Evolutionary conservation across 148 eudicot genomes (phyloP).

Genomic region (Rhododendron ferrugineum): DNA sequence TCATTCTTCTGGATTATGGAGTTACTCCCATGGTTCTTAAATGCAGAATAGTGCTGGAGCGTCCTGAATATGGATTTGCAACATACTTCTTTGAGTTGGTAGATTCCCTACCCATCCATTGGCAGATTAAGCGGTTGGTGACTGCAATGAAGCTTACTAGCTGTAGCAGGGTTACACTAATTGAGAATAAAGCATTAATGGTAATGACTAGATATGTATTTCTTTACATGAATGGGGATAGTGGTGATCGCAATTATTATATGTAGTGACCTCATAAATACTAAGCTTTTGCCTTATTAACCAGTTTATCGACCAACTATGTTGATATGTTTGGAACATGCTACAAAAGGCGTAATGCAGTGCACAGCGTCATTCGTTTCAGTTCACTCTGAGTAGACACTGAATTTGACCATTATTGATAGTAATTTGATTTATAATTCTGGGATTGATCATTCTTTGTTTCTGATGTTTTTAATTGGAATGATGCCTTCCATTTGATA

Average conservation of each 20-base stretch:
- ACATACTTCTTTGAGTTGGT: slow-evolving; percentile 72
- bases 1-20: not conserved
- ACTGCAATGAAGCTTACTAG: slow-evolving; percentile 84
- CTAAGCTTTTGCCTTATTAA: not conserved
- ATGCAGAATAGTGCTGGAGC: slow-evolving; percentile 95
- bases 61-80: slow-evolving; percentile 98
- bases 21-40: not conserved
- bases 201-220: slow-evolving; percentile 29
- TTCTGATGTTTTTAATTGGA: not conserved
- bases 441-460: not conserved
- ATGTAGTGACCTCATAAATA: not conserved
- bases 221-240: slow-evolving; percentile 1
- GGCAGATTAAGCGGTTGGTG: slow-evolving; percentile 94
- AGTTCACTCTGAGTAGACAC: not conserved
- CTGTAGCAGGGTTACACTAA: slow-evolving; percentile 65
- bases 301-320: not conserved
- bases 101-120: slow-evolving; percentile 48
- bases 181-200: slow-evolving; percentile 76
- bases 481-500: not conserved
- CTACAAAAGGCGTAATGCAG: not conserved
- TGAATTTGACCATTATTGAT: not conserved
- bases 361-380: not conserved
- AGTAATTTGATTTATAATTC: not conserved
- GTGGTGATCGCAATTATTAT: not conserved
- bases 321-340: not conserved